phyloP scores from a whole-genome alignment of 2,329 filamentous ascomycete genomes.

The Fusarium sp. region DNA sequence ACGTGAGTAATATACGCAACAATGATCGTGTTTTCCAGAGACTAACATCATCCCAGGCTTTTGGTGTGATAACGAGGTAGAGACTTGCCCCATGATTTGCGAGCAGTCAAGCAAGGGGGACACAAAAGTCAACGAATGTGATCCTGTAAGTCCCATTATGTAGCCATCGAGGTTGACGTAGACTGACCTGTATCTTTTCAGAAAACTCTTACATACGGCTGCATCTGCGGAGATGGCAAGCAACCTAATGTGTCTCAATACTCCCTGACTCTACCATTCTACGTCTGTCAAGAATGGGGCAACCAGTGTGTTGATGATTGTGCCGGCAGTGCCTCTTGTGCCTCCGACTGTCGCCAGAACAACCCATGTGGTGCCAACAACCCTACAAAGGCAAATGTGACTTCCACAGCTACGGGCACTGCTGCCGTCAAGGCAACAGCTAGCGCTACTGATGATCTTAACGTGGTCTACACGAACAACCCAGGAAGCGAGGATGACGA shows the following conservation, averaged over 20 bases:
- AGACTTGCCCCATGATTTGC: constrained; percentile 80
- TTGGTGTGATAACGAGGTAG: constrained; percentile 76
- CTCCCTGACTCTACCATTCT: constrained; percentile 83
- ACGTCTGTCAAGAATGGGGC: constrained; percentile 78
- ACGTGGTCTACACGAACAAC: constrained; percentile 53
- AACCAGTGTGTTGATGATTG: constrained; percentile 75
- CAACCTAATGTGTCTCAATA: constrained; percentile 81
- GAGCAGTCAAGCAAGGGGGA: constrained; percentile 67
- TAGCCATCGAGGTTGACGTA: constrained; percentile 31
- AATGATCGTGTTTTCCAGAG: neutral
- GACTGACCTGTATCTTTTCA: constrained; percentile 47
- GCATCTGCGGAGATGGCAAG: constrained; percentile 76
- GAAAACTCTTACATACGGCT: constrained; percentile 75
- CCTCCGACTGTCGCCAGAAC: constrained; percentile 71
- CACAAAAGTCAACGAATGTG: constrained; percentile 73
- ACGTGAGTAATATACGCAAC: constrained; percentile 57
- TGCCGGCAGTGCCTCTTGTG: constrained; percentile 67
- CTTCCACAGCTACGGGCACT: constrained; percentile 56
- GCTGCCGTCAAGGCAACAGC: constrained; percentile 58
- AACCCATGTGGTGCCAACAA: constrained; percentile 79
- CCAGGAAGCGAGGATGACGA: constrained; percentile 25
- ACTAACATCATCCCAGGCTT: constrained; percentile 57
- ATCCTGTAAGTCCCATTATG: constrained; percentile 64
- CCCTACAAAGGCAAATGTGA: constrained; percentile 71
- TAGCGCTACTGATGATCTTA: constrained; percentile 51